Evolutionary conservation across 495 filamentous ascomycete genomes (phyloP).

Genomic region (Penicillium verhagenii): DNA sequence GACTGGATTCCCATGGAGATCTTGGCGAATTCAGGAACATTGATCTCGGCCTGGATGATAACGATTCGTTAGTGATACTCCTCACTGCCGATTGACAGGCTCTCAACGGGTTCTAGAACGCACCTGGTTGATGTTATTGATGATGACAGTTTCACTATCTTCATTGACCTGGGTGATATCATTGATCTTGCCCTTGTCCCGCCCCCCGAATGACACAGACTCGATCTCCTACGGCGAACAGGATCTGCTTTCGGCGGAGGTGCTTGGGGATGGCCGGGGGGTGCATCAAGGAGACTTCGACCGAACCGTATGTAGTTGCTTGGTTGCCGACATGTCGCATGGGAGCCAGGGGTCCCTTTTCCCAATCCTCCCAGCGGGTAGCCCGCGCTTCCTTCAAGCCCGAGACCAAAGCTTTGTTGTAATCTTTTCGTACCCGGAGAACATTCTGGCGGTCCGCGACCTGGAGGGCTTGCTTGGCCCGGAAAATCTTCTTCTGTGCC

Average conservation of each 20-base stretch:
- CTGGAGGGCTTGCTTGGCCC: slow-evolving; percentile 38
- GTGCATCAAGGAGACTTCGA: slow-evolving; percentile 40
- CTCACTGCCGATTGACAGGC: not conserved
- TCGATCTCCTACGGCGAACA: slow-evolving; percentile 68
- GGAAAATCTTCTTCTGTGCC: slow-evolving; percentile 47
- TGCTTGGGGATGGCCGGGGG: slow-evolving; percentile 39
- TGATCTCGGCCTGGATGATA: slow-evolving; percentile 52
- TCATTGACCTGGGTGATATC: slow-evolving; percentile 57
- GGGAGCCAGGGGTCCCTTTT: slow-evolving; percentile 73
- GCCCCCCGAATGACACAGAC: slow-evolving; percentile 74
- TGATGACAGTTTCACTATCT: slow-evolving; percentile 53
- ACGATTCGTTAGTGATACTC: slow-evolving; percentile 7
- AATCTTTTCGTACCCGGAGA: slow-evolving; percentile 32
- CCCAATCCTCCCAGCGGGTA: slow-evolving; percentile 65
- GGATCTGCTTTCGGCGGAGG: slow-evolving; percentile 55
- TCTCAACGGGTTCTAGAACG: slow-evolving; percentile 14
- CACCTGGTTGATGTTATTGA: slow-evolving; percentile 71
- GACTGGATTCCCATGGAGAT: slow-evolving; percentile 35
- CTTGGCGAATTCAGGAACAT: slow-evolving; percentile 54
- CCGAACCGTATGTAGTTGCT: slow-evolving; percentile 47
- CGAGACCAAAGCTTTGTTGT: slow-evolving; percentile 33
- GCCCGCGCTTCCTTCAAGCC: slow-evolving; percentile 29
- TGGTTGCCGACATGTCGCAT: slow-evolving; percentile 61
- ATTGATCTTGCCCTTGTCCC: slow-evolving; percentile 79
- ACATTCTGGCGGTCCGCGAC: slow-evolving; percentile 32